A percentile compares a stretch with the other conserved stretches of the same genome.
phyloP scores from a whole-genome alignment of 176 grass and related monocot genomes.

The Rhynchospora breviuscula region DNA sequence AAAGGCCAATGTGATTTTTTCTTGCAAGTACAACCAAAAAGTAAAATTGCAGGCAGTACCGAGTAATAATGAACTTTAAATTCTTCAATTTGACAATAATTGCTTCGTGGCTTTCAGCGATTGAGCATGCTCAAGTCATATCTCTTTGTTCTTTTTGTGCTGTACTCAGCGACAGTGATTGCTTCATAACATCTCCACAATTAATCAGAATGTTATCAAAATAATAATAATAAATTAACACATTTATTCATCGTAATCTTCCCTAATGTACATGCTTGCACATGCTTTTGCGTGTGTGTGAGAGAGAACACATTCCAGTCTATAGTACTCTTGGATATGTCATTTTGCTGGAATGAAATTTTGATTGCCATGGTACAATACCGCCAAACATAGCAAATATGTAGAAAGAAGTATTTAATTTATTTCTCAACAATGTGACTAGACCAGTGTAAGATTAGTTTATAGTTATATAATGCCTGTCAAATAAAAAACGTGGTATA shows the following conservation, averaged over 20 bases:
- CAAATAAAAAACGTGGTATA: not conserved
- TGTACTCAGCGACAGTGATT: not conserved
- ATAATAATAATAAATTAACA: too few species aligned
- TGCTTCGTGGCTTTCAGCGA: slow-evolving; percentile 13
- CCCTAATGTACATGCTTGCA: too few species aligned
- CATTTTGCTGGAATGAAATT: not conserved
- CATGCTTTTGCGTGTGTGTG: too few species aligned
- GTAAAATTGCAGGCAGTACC: not conserved
- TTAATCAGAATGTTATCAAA: not conserved
- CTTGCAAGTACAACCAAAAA: not conserved
- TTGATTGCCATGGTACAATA: not conserved
- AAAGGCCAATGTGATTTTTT: not conserved
- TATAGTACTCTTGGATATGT: not conserved
- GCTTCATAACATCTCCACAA: not conserved
- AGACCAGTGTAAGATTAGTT: not conserved
- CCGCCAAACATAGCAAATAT: not conserved
- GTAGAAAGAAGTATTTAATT: not conserved
- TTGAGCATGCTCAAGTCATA: not conserved
- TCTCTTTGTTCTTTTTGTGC: not conserved
- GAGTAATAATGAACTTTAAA: not conserved
- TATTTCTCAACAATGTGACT: not conserved
- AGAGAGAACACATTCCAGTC: not conserved
- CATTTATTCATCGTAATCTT: too few species aligned
- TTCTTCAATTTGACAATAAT: not conserved
- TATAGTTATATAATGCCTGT: not conserved